Evolutionary conservation across 306 rosid genomes (phyloP).

Genomic region (Dalbergia cochinchinensis): DNA sequence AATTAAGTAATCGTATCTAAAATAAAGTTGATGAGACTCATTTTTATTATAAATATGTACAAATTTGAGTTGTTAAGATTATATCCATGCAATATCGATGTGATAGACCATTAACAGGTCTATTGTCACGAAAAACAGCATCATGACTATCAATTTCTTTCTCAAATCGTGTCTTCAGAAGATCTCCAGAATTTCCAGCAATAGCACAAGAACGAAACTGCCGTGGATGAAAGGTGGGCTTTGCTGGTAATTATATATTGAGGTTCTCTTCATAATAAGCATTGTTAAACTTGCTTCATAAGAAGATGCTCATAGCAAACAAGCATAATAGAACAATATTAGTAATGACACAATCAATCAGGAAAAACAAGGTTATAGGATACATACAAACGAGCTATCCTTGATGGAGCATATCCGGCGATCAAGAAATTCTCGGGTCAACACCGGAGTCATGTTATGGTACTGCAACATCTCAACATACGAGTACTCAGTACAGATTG

Average conservation of each 20-base stretch:
- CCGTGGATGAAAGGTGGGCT: conserved; percentile 88
- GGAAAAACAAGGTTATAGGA: conserved; percentile 6
- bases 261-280: conserved; percentile 91
- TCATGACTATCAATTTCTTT: conserved; percentile 90
- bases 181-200: conserved; percentile 99
- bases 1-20: background rate
- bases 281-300: conserved; percentile 52
- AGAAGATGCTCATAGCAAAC: conserved; percentile 8
- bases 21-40: too few relatives aligned
- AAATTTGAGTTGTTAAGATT: too few relatives aligned
- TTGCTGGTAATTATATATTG: conserved; percentile 78
- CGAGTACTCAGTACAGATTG: conserved; percentile 52
- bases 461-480: conserved; percentile 66
- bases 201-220: conserved; percentile 92
- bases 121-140: conserved; percentile 93
- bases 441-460: conserved; percentile 46
- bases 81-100: background rate
- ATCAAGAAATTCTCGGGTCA: conserved; percentile 80
- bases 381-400: conserved; percentile 92
- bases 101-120: conserved; percentile 89
- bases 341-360: conserved; percentile 25
- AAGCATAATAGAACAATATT: background rate
- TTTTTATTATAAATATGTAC: too few relatives aligned
- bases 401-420: conserved; percentile 92
- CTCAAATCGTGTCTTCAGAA: conserved; percentile 81